Base-by-base conservation (phyloP, 2,329 filamentous ascomycete species). In the Pseudogymnoascus verrucosus region DNA sequence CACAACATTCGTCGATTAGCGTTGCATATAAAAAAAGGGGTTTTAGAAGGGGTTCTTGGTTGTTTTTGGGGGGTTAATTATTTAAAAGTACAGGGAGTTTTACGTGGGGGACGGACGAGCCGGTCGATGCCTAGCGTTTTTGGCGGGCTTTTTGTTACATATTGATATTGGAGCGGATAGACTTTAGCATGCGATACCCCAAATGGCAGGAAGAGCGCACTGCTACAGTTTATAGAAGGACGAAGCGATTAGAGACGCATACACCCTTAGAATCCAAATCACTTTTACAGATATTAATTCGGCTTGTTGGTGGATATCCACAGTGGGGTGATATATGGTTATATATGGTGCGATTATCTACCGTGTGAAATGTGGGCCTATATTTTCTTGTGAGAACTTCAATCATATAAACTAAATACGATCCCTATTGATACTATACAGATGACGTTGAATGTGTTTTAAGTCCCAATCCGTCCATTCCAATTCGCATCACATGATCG, bases 1-100 rank as follows among this genome's bases (percentile, higher is more conserved):
- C 28, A 34, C 31, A 34, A 34, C 54, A 34, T 60, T 60, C 54
- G 54, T 60, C 54, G 54, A 60, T 60, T 60, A 60, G 54, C 54
- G 54, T 36, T 60, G 54, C 54, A 60, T 60, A 47, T 47, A 47
- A 14, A 47, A 23, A 47, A 47, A 47, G 23, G 42, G 42, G 42
- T 7, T 47, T 47, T 47, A 26, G 3, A 7, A 7, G 5, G 42
- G 42, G 42, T 5, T 47, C 14, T 26, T 2, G 19, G 42, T 14
- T 44, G 19, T 47, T 47, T 47, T 47, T 47, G 42, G 42, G 42
- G 42, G 21, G 26, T 47, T n/a, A 47, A 47, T 47, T 47, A 14
- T 14, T 14, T 14, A 47, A 47, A 47, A 47, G 42, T 26, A 47
- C 42, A 47, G 42, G 42, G 42, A 47, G 42, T 47, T 47, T 26